Conservation (phyloP, 2,329 filamentous ascomycete species). For the Pseudopyrenochaeta lycopersici region DNA sequence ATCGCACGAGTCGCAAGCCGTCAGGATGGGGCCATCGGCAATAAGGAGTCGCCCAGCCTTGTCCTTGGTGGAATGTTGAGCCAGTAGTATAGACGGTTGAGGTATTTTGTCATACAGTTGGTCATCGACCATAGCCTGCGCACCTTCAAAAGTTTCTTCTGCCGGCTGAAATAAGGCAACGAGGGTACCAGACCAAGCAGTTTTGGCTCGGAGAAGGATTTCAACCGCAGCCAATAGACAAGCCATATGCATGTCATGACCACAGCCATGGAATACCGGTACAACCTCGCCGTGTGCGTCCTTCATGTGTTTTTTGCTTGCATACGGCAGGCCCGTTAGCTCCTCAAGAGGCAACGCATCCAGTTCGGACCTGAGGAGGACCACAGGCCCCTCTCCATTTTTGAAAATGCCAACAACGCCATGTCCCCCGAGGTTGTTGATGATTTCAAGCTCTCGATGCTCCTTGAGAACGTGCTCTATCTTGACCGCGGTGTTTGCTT, state of each 20-base stretch:
- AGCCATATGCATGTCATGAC: conserved; percentile 71
- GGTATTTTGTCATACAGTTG: conserved; percentile 61
- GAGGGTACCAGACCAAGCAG: conserved; percentile 66
- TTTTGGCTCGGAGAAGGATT: conserved; percentile 51
- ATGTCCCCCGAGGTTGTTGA: conserved; percentile 41
- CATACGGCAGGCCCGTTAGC: conserved; percentile 62
- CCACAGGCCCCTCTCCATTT: conserved; percentile 61
- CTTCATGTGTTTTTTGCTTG: conserved; percentile 54
- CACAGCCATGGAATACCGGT: conserved; percentile 71
- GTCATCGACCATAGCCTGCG: conserved; percentile 67
- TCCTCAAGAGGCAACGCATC: conserved; percentile 66
- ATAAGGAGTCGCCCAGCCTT: not conserved
- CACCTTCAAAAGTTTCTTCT: conserved; percentile 68
- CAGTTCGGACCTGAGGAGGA: conserved; percentile 66
- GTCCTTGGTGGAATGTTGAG: conserved; percentile 60
- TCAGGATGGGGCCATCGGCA: not conserved
- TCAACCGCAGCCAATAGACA: conserved; percentile 62
- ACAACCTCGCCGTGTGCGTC: conserved; percentile 53
- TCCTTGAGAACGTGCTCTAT: too few relatives aligned
- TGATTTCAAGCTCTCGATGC: too few relatives aligned
- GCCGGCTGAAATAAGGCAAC: conserved; percentile 70
- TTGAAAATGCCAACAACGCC: conserved; percentile 62
- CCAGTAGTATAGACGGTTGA: conserved; percentile 62
- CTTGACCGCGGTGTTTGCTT: too few relatives aligned
- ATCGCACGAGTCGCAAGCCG: not conserved